A percentile compares a stretch with the other conserved stretches of the same genome.
These are phyloP conservation scores for Helicostylum pulchrum DNA, from an alignment of 192 early-diverging fungal species.

Conservation along the genomic window DNA sequence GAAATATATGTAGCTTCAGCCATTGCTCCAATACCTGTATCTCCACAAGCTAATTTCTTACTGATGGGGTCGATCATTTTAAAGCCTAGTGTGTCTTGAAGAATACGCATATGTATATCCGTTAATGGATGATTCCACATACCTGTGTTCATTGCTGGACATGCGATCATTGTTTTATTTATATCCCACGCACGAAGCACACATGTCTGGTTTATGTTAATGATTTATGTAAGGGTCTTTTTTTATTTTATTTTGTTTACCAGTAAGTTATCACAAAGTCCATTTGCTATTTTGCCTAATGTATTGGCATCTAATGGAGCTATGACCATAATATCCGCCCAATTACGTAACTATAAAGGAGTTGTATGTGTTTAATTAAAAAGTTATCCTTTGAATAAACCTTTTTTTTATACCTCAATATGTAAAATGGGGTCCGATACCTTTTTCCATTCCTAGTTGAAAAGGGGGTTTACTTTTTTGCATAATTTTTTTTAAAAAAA, in stretches of 20 bases:
- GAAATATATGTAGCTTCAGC: constrained; percentile 49
- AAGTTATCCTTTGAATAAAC: neutral
- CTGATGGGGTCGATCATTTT: constrained; percentile 71
- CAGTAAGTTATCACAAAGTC: constrained; percentile 91
- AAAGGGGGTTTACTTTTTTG: neutral
- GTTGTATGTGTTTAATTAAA: neutral
- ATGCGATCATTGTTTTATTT: constrained; percentile 62
- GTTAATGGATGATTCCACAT: constrained; percentile 98
- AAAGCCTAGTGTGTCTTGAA: constrained; percentile 57
- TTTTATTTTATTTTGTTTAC: constrained; percentile 34
- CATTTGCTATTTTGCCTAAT: constrained; percentile 84
- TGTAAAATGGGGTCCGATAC: constrained; percentile 91
- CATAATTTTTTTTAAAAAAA: neutral
- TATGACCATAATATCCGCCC: constrained; percentile 89
- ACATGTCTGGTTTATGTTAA: constrained; percentile 64
- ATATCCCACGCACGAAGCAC: constrained; percentile 88
- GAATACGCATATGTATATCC: constrained; percentile 55
- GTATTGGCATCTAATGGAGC: constrained; percentile 95
- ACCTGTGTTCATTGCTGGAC: constrained; percentile 96
- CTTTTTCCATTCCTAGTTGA: constrained; percentile 65
- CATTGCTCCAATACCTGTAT: constrained; percentile 85
- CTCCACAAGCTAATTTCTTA: constrained; percentile 90
- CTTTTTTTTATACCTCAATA: constrained; percentile 62
- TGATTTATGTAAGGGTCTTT: neutral
- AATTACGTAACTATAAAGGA: constrained; percentile 74